Percentiles rank a stretch among this genome's conserved stretches.
phyloP scores from a whole-genome alignment of 2,329 filamentous ascomycete species.

The Phaeosphaeriaceae sp. region DNA sequence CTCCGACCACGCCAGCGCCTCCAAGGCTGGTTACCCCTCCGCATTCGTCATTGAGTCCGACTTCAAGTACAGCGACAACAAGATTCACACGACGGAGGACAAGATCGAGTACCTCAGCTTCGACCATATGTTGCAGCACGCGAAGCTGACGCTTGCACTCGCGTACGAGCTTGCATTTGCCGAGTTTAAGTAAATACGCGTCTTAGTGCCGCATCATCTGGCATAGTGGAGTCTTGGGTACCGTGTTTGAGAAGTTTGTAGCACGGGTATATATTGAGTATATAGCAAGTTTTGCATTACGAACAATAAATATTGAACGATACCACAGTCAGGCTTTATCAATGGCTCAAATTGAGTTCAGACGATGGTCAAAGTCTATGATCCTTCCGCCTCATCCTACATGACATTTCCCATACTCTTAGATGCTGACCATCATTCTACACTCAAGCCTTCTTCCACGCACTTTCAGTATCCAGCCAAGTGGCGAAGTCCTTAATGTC shows the following conservation, averaged over 20 bases:
- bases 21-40: constrained; percentile 75
- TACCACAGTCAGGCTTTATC: neutral
- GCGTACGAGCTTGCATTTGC: constrained; percentile 85
- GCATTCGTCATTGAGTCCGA: constrained; percentile 79
- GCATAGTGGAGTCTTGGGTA: neutral
- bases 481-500: constrained; percentile 52
- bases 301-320: neutral
- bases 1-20: constrained; percentile 76
- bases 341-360: no score
- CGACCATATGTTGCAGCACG: constrained; percentile 91
- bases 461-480: constrained; percentile 55
- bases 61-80: constrained; percentile 68
- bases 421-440: neutral
- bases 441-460: constrained; percentile 5
- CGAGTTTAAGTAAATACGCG: constrained; percentile 60
- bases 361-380: neutral
- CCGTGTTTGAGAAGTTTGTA: neutral
- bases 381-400: no score
- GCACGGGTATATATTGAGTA: neutral
- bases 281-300: neutral
- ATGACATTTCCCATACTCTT: neutral
- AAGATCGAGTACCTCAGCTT: constrained; percentile 77
- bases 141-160: constrained; percentile 80
- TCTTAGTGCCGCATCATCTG: neutral
- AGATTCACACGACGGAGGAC: constrained; percentile 76